A percentile compares a stretch with the other conserved stretches of the same genome.
phyloP scores from a whole-genome alignment of 2,329 filamentous ascomycete genomes.

The Ceratocystiopsis minuta region DNA sequence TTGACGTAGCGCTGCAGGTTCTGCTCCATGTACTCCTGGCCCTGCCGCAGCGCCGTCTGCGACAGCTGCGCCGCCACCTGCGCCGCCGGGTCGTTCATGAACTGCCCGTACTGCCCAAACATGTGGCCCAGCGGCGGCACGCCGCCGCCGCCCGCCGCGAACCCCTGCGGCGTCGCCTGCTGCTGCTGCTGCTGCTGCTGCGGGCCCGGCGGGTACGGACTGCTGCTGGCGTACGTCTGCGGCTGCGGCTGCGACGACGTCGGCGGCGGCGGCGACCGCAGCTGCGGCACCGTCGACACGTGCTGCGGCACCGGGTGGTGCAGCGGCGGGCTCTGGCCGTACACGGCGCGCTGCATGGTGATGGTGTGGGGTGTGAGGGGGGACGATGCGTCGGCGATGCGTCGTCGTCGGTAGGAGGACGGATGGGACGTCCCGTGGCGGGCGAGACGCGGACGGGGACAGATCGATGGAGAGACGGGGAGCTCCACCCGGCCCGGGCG shows the following conservation, averaged over 20 bases:
- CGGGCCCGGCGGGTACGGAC: no score
- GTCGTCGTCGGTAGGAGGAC: no score
- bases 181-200: slow-evolving; percentile 50
- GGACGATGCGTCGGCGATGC: no score
- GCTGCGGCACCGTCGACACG: slow-evolving; percentile 91
- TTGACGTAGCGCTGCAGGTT: slow-evolving; percentile 84
- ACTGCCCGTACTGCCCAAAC: slow-evolving; percentile 66
- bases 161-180: slow-evolving; percentile 31
- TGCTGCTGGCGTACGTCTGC: slow-evolving; percentile 41
- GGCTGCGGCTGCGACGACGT: slow-evolving; percentile 49
- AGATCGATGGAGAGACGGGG: not conserved
- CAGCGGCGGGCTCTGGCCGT: slow-evolving; percentile 77
- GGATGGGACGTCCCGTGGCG: not conserved
- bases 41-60: slow-evolving; percentile 76
- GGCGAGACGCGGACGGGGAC: no score
- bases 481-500: not conserved
- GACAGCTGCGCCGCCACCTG: slow-evolving; percentile 92
- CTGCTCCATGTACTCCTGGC: slow-evolving; percentile 87
- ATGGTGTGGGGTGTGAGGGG: not conserved
- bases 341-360: slow-evolving; percentile 72
- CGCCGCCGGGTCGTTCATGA: slow-evolving; percentile 89
- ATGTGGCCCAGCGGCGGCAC: slow-evolving; percentile 28
- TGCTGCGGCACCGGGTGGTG: slow-evolving; percentile 97
- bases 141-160: slow-evolving; percentile 18
- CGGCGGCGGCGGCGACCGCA: slow-evolving; percentile 81